Conservation (phyloP, 2,329 filamentous ascomycete species). For the Pseudopithomyces chartarum region DNA sequence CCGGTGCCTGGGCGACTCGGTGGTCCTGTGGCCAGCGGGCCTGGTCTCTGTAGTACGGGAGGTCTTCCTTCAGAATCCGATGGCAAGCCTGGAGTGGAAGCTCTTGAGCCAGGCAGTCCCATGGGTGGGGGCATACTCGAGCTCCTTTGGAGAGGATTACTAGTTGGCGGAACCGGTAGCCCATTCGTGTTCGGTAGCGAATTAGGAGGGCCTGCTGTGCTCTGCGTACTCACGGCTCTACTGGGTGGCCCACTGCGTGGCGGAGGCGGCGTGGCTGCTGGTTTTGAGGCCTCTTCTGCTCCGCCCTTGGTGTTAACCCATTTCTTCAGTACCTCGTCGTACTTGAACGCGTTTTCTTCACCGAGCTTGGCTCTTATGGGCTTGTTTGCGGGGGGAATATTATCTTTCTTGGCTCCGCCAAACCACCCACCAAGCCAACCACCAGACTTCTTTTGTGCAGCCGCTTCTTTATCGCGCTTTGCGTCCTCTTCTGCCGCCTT, state of each 20-base stretch:
- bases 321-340: slow-evolving; percentile 93
- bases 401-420: slow-evolving; percentile 60
- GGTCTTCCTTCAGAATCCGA: slow-evolving; percentile 37
- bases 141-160: slow-evolving; percentile 27
- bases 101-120: slow-evolving; percentile 28
- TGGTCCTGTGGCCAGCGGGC: slow-evolving; percentile 36
- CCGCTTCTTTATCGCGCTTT: slow-evolving; percentile 57
- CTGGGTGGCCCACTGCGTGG: slow-evolving; percentile 63
- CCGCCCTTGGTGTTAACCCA: slow-evolving; percentile 97
- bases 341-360: slow-evolving; percentile 90
- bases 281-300: slow-evolving; percentile 61
- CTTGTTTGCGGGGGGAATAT: slow-evolving; percentile 60
- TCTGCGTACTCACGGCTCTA: slow-evolving; percentile 4
- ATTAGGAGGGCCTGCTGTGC: slow-evolving; percentile 38
- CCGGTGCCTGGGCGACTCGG: slow-evolving; percentile 68
- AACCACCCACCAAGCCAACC: slow-evolving; percentile 91
- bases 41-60: slow-evolving; percentile 31
- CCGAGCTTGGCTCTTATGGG: slow-evolving; percentile 93
- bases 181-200: slow-evolving; percentile 14
- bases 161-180: slow-evolving; percentile 18
- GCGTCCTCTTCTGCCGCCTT: slow-evolving; percentile 77
- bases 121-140: slow-evolving; percentile 45
- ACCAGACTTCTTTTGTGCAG: slow-evolving; percentile 57
- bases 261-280: slow-evolving; percentile 73
- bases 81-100: slow-evolving; percentile 39